Evolutionary conservation across 257 asterid species (phyloP).

Genomic region (Leptodermis oblonga): DNA sequence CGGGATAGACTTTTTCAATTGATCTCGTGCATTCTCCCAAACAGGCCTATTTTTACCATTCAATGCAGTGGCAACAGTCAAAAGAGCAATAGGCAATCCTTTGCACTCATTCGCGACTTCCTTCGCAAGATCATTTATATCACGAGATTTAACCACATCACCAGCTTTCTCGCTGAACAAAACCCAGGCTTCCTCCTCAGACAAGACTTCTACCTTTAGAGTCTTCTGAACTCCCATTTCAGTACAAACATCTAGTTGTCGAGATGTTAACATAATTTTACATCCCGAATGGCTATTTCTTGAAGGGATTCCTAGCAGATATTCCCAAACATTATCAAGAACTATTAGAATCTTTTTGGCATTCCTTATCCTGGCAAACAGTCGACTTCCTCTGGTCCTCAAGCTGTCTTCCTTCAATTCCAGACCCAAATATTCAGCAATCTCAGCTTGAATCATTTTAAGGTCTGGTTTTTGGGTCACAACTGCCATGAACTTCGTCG

Average conservation of each 20-base stretch:
- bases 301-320: slow-evolving; percentile 22
- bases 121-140: slow-evolving; percentile 5
- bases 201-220: slow-evolving; percentile 9
- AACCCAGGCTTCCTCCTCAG: slow-evolving; percentile 22
- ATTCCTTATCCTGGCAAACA: slow-evolving; percentile 14
- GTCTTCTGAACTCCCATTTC: slow-evolving; percentile 11
- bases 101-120: slow-evolving; percentile 27
- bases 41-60: not conserved
- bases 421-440: slow-evolving; percentile 19
- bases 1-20: not conserved
- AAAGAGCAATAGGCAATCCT: slow-evolving; percentile 32
- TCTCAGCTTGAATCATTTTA: slow-evolving; percentile 14
- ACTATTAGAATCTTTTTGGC: slow-evolving; percentile 19
- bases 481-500: slow-evolving; percentile 15
- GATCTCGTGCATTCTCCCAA: slow-evolving; percentile 23
- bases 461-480: slow-evolving; percentile 11
- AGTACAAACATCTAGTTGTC: not conserved
- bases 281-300: slow-evolving; percentile 10
- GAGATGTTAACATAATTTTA: slow-evolving; percentile 23
- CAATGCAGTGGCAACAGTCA: slow-evolving; percentile 20
- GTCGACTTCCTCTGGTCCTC: not conserved
- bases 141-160: not conserved
- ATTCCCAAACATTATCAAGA: slow-evolving; percentile 33
- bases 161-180: slow-evolving; percentile 22
- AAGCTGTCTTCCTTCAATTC: slow-evolving; percentile 4